These are phyloP conservation scores for Grigorovia transvaalensis DNA, from an alignment of 805 yeast genomes.

Conservation along the genomic window DNA sequence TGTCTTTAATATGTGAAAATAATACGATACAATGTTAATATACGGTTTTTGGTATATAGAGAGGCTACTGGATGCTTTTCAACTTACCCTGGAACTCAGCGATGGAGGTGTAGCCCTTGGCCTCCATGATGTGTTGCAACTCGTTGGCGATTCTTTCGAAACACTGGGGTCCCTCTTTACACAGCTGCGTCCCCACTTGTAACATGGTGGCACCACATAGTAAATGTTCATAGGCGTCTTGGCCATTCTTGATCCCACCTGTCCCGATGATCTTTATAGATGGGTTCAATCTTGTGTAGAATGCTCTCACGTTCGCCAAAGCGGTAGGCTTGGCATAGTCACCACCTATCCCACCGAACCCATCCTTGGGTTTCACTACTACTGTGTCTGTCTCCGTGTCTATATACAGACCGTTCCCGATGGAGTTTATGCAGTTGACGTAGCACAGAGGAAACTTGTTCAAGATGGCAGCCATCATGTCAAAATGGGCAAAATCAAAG, in stretches of 20 bases:
- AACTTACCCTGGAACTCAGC: constrained; percentile 26
- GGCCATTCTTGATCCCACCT: constrained; percentile 24
- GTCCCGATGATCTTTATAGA: constrained; percentile 23
- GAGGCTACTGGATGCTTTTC: constrained; percentile 10
- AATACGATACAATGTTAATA: too few species aligned
- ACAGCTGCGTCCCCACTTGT: constrained; percentile 24
- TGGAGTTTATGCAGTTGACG: constrained; percentile 24
- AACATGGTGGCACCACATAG: constrained; percentile 26
- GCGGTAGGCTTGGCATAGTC: constrained; percentile 28
- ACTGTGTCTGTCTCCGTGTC: constrained; percentile 22
- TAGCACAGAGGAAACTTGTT: constrained; percentile 22
- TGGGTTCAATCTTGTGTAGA: constrained; percentile 24
- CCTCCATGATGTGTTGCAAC: constrained; percentile 16
- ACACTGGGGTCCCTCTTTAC: constrained; percentile 20
- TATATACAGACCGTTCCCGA: constrained; percentile 25
- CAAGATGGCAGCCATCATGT: constrained; percentile 19
- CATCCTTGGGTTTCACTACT: constrained; percentile 26
- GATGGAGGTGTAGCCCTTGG: constrained; percentile 22
- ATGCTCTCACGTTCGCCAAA: constrained; percentile 26
- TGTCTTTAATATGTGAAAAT: too few species aligned
- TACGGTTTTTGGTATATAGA: neutral
- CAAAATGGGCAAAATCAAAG: constrained; percentile 27
- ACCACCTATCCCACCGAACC: constrained; percentile 28
- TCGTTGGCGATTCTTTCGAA: constrained; percentile 19
- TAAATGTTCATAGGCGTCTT: constrained; percentile 26